Percentiles rank a stretch among this genome's conserved stretches.
These are phyloP conservation scores for Chimonanthus salicifolius DNA, from an alignment of 164 flowering plant species.

Conservation along the genomic window DNA sequence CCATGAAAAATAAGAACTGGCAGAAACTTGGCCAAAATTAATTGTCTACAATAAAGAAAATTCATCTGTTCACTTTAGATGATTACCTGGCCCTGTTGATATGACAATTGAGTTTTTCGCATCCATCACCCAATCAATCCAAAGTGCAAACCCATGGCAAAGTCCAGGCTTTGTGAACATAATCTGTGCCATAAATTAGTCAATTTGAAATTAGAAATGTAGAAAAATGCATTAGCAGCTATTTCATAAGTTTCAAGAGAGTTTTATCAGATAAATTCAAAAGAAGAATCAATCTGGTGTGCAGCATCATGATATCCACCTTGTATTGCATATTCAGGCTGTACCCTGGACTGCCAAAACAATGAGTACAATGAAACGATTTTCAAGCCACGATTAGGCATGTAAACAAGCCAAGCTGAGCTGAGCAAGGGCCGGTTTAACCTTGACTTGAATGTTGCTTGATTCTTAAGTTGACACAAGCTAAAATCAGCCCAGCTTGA, in stretches of 20 bases:
- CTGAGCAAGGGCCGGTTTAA: no score
- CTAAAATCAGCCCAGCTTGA: no score
- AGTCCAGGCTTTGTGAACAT: slow-evolving; percentile 46
- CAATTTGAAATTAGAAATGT: background rate
- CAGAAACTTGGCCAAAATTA: background rate
- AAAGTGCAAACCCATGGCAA: slow-evolving; percentile 85
- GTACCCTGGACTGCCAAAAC: no score
- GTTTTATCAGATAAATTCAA: background rate
- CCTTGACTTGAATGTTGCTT: no score
- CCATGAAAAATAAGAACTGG: background rate
- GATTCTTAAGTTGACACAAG: no score
- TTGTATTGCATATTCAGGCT: background rate
- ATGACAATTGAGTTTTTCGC: slow-evolving; percentile 37
- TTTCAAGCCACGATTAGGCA: no score
- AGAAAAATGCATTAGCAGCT: background rate
- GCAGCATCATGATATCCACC: background rate
- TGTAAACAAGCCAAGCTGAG: no score
- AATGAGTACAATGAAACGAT: no score
- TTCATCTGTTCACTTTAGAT: background rate
- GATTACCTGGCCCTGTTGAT: slow-evolving; percentile 79
- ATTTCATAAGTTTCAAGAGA: background rate
- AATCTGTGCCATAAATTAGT: slow-evolving; percentile 36
- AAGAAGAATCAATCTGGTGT: background rate
- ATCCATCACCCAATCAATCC: slow-evolving; percentile 97
- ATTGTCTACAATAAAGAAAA: background rate